Evolutionary conservation across 202 grass and related monocot genomes (phyloP), one percentile per base, ranked within the genome.

Genomic region (Zizania palustris): DNA sequence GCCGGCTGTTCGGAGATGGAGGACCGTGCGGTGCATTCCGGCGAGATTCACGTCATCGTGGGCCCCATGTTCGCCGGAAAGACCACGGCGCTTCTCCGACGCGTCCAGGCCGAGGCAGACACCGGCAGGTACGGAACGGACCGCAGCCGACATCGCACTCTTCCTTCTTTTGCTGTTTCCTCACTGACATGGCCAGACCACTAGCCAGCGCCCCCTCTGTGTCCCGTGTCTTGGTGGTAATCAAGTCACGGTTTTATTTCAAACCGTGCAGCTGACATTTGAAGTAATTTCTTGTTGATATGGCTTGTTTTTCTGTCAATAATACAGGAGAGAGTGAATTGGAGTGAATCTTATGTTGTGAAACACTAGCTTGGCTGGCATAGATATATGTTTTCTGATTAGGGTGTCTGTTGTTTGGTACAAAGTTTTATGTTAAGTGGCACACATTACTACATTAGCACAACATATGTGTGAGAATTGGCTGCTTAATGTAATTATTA

Each of bases 61-160:
- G 91, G 91, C 4, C 91, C 87, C 38, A 98, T 92, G 95, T 94
- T 98, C 76, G 85, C 95, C 0, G 91, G 91, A 21, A 98, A 98
- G 82, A 94, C 95, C 56, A 94, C 91, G 2, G 87, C 91, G 16
- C 87, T 98, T 28, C 66, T 92, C 59, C 89, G 87, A 38, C 87
- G 91, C 12, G 83, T 98, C 50, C 84, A 85, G 79, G 49, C 85
- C 0, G 91, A 94, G 66, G 67, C 80, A 12, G 55, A 66, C 67
- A 78, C 65, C 55, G 91, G 95, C 68, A 98, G 95, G 95, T 98
- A 75, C 6, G 38, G 28, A 28, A 28, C 28, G 28, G 28, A 28
- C 28, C 28, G 28, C 28, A 1, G 28, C 2, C 28, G 28, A 28
- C 28, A 28, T 28, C 28, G 28, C 28, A 28, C 28, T 21, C 33